Evolutionary conservation across 768 basidiomycete species (phyloP).

Genomic region (Suillus bovinus): DNA sequence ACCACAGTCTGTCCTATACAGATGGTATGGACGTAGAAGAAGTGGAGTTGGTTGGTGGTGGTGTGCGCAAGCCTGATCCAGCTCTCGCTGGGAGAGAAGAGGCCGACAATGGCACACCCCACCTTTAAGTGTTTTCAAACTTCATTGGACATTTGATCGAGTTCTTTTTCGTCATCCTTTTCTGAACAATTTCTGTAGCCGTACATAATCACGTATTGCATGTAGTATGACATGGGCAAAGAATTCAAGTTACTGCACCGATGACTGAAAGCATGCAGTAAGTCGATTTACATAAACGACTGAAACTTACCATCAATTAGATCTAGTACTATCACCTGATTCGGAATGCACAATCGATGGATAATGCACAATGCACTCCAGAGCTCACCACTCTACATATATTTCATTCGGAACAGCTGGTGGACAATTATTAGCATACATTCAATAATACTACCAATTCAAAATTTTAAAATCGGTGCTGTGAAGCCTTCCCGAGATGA

Average conservation of each 20-base stretch:
- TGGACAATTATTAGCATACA: no score
- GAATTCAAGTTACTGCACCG: neutral
- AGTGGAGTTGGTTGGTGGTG: conserved; percentile 26
- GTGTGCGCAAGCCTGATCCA: conserved; percentile 15
- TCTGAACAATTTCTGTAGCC: neutral
- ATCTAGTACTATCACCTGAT: no score
- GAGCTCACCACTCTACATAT: no score
- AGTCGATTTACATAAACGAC: no score
- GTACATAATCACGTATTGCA: neutral
- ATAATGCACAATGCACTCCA: no score
- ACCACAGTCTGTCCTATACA: conserved; percentile 15
- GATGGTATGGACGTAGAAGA: conserved; percentile 24
- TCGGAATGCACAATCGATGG: no score
- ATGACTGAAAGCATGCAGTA: neutral
- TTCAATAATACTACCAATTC: no score
- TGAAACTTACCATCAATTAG: no score
- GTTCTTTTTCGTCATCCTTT: neutral
- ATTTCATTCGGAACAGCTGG: no score
- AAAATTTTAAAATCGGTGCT: no score
- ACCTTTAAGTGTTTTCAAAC: conserved; percentile 13
- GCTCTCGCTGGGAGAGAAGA: conserved; percentile 27
- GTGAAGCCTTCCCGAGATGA: no score
- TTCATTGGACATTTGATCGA: neutral
- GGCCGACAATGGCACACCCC: conserved; percentile 21
- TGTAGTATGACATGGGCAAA: neutral